phyloP scores from a whole-genome alignment of 768 basidiomycete genomes.

The Tremella mesenterica region DNA sequence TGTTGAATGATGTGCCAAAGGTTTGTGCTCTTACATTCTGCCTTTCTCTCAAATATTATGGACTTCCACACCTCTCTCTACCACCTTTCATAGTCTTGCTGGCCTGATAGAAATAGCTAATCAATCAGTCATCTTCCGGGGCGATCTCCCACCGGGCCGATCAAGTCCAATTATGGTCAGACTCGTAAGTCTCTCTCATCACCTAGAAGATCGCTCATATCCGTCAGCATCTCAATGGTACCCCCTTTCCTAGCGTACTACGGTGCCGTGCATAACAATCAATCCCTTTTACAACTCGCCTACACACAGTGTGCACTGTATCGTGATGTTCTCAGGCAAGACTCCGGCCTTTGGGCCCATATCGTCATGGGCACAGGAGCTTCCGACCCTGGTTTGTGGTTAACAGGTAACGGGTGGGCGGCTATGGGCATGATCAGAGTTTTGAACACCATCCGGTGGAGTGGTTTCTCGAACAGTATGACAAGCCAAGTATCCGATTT shows the following conservation, averaged over 20 bases:
- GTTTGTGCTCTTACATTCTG: too few relatives aligned
- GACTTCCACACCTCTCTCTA: too few relatives aligned
- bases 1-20: constrained; percentile 38
- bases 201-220: not conserved
- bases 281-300: constrained; percentile 46
- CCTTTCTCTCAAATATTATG: too few relatives aligned
- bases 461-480: constrained; percentile 37
- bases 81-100: not conserved
- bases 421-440: constrained; percentile 48
- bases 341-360: constrained; percentile 46
- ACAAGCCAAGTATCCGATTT: constrained; percentile 39
- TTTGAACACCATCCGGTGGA: constrained; percentile 45
- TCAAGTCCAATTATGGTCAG: constrained; percentile 43
- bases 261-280: constrained; percentile 44
- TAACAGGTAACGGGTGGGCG: constrained; percentile 49
- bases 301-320: constrained; percentile 49
- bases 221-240: constrained; percentile 46
- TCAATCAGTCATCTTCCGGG: constrained; percentile 38
- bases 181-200: constrained; percentile 3
- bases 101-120: not conserved
- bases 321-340: constrained; percentile 43
- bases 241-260: constrained; percentile 50
- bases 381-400: constrained; percentile 44
- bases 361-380: constrained; percentile 37
- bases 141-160: constrained; percentile 48